Conservation (phyloP, 179 eudicot genomes). For the Spinacia oleracea region DNA sequence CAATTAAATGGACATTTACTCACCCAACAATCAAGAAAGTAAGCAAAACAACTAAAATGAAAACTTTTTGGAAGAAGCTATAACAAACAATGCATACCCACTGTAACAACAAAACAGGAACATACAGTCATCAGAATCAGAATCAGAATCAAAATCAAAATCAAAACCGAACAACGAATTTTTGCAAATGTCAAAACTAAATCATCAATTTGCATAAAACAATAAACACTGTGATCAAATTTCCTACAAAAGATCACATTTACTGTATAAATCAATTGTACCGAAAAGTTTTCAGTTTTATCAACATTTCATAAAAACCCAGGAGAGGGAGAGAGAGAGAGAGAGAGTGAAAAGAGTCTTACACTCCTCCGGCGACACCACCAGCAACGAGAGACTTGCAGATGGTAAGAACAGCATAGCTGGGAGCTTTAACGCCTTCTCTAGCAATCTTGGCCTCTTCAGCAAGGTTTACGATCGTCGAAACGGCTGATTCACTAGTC, state of each 20-base stretch:
- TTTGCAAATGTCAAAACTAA: background rate
- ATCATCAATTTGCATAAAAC: background rate
- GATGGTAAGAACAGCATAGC: slow-evolving; percentile 50
- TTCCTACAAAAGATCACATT: background rate
- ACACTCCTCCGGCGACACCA: slow-evolving; percentile 83
- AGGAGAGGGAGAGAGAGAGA: background rate
- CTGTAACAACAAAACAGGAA: background rate
- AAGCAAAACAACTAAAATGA: too few species aligned
- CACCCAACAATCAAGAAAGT: background rate
- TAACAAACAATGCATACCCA: slow-evolving; percentile 3
- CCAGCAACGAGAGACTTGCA: slow-evolving; percentile 78
- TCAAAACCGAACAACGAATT: background rate
- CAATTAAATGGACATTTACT: background rate
- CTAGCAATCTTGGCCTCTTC: slow-evolving; percentile 79
- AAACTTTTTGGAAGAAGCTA: background rate
- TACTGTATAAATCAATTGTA: background rate
- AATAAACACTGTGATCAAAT: background rate
- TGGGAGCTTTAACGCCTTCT: slow-evolving; percentile 63
- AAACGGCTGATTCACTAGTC: slow-evolving; percentile 59
- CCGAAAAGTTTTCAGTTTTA: background rate
- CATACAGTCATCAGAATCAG: background rate
- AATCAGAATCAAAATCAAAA: background rate
- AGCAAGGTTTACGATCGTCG: slow-evolving; percentile 66
- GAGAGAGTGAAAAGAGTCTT: slow-evolving; percentile 20
- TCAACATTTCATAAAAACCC: background rate